Percentiles rank a stretch among this genome's conserved stretches.
Conservation (phyloP, 2,329 filamentous ascomycete species). For the Penicillium sp. region DNA sequence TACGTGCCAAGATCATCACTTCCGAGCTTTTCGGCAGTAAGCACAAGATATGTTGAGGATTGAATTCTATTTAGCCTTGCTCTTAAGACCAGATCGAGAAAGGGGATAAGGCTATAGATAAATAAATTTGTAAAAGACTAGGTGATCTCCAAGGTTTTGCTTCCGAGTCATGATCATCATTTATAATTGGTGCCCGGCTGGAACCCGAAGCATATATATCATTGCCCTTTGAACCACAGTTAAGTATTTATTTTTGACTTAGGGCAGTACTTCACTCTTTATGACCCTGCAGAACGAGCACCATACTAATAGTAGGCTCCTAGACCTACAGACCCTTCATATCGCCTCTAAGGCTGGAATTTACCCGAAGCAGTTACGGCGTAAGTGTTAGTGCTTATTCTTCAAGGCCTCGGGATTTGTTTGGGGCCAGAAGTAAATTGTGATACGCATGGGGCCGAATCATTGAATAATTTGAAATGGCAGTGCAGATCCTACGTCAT, state of each 20-base stretch:
- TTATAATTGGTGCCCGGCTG: no score
- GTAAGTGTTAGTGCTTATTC: neutral
- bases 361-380: neutral
- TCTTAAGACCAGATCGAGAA: neutral
- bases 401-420: neutral
- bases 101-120: no score
- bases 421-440: neutral
- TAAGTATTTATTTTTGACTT: no score
- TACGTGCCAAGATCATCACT: neutral
- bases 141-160: no score
- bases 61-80: neutral
- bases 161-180: no score
- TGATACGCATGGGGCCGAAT: neutral
- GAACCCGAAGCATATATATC: no score
- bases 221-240: no score
- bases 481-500: neutral
- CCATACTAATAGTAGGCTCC: neutral
- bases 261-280: no score
- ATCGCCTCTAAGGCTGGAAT: neutral
- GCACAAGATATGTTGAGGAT: neutral
- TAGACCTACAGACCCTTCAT: neutral
- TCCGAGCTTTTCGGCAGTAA: neutral
- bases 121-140: no score
- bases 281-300: no score
- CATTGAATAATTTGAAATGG: neutral